Evolutionary conservation across 2,329 filamentous ascomycete species (phyloP).

Genomic region (Fulvia fulva): DNA sequence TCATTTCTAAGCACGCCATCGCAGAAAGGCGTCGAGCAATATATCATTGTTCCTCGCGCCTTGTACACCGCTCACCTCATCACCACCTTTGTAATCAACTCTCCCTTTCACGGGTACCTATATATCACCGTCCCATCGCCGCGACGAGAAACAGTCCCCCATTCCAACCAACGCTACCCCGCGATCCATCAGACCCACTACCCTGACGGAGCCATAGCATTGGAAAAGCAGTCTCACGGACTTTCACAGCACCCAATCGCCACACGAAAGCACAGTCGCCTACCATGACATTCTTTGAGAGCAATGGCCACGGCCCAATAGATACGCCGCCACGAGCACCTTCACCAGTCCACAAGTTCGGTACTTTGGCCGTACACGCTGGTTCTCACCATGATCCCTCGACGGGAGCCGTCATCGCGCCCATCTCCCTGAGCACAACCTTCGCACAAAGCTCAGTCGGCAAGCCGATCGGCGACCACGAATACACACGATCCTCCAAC

Average conservation of each 20-base stretch:
- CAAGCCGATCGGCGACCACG: slow-evolving; percentile 79
- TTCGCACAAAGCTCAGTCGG: slow-evolving; percentile 90
- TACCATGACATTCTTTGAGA: slow-evolving; percentile 24
- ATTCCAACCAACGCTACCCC: background rate
- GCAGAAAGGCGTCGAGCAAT: background rate
- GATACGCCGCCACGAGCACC: slow-evolving; percentile 70
- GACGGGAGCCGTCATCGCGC: slow-evolving; percentile 92
- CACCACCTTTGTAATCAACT: background rate
- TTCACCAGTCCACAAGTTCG: slow-evolving; percentile 75
- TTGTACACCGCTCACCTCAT: background rate
- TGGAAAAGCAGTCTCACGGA: background rate
- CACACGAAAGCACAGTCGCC: background rate
- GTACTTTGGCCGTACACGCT: slow-evolving; percentile 90
- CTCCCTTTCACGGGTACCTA: background rate
- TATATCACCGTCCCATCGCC: background rate
- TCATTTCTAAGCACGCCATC: background rate
- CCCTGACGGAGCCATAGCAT: background rate
- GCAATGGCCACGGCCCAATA: slow-evolving; percentile 43
- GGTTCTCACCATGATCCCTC: slow-evolving; percentile 84
- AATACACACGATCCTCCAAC: slow-evolving; percentile 91
- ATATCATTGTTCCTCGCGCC: background rate
- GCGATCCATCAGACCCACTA: background rate
- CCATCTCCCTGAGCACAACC: slow-evolving; percentile 94
- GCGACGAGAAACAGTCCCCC: background rate
- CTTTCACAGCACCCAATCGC: background rate